Base-by-base conservation (phyloP, 768 basidiomycete genomes). In the Dictyophora rubrovolvata region DNA sequence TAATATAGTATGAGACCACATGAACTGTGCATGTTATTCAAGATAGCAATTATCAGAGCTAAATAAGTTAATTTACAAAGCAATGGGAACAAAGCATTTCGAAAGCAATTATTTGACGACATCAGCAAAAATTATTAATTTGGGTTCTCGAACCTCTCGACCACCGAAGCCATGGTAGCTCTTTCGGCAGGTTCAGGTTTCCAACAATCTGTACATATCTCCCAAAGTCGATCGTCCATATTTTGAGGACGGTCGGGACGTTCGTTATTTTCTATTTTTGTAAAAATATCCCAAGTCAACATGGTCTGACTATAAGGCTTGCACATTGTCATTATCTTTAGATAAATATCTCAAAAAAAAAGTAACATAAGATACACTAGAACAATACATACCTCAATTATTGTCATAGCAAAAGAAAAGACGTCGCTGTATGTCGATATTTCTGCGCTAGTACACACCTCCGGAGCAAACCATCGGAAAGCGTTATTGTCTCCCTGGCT, bases 331-430 rank as follows among this genome's bases (percentile, higher is more conserved):
- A 81, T 65, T 0, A 82, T 63, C 81, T 82, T 59, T n/a, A 57
- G 23, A 22, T 23, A 6, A 37, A n/a, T 33, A 55, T 33, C 53
- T 59, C 47, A 47, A 53, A n/a, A 55, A 54, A 51, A 48, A 60
- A 23, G 46, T 48, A 20, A 12, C 34, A 33, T 59, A 34, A 16
- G 33, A 28, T 10, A 16, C 34, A 18, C 12, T 42, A 51, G 37
- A 21, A 51, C 5, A 34, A 0, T 35, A 1, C 5, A 53, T 63
- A 78, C 81, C 75, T 83, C 82, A 16, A 83, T 69, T 37, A 80
- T 71, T 1, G 81, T 82, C 81, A 83, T 83, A 8, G 70, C 79
- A 33, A 74, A 76, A 10, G 82, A 75, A 60, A 81, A 83, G 14
- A 83, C 73, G 64, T 83, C 81, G 14, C 79, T 76, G 33, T 69